A percentile compares a stretch with the other conserved stretches of the same genome.
Evolutionary conservation across 2,329 filamentous ascomycete genomes (phyloP).

Genomic region (Mariannaea elegans): DNA sequence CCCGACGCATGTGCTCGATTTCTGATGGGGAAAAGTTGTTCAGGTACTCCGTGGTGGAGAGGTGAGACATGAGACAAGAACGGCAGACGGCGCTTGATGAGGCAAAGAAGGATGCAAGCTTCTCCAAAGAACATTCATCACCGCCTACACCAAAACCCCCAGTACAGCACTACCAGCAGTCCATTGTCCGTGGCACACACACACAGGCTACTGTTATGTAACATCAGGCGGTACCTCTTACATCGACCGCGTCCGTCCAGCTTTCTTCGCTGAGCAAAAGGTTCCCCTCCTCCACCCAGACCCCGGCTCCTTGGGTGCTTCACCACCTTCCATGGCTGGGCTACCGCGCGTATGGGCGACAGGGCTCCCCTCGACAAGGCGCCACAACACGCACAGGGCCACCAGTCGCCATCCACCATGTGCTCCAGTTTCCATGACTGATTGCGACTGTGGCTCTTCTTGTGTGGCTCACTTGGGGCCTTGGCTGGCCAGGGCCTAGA

Average conservation of each 20-base stretch:
- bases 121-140: slow-evolving; percentile 2
- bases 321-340: slow-evolving; percentile 42
- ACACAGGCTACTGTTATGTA: not conserved
- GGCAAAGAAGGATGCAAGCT: not conserved
- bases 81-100: slow-evolving; percentile 23
- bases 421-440: slow-evolving; percentile 9
- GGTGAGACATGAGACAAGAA: slow-evolving; percentile 23
- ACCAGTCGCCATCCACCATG: slow-evolving; percentile 21
- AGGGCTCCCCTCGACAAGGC: slow-evolving; percentile 35
- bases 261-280: not conserved
- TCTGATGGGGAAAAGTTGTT: slow-evolving; percentile 22
- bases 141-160: slow-evolving; percentile 24
- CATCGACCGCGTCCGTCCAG: slow-evolving; percentile 10
- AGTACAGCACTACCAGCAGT: slow-evolving; percentile 24
- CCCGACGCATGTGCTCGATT: slow-evolving; percentile 23
- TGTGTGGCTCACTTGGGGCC: slow-evolving; percentile 15
- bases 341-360: slow-evolving; percentile 36
- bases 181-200: slow-evolving; percentile 29
- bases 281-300: slow-evolving; percentile 13
- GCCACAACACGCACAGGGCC: slow-evolving; percentile 27
- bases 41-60: slow-evolving; percentile 33
- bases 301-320: slow-evolving; percentile 26
- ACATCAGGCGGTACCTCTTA: slow-evolving; percentile 33
- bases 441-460: slow-evolving; percentile 8
- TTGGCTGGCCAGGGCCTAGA: not conserved